These are phyloP conservation scores for Candida vaughaniae DNA, from an alignment of 805 yeast species.

Conservation along the genomic window DNA sequence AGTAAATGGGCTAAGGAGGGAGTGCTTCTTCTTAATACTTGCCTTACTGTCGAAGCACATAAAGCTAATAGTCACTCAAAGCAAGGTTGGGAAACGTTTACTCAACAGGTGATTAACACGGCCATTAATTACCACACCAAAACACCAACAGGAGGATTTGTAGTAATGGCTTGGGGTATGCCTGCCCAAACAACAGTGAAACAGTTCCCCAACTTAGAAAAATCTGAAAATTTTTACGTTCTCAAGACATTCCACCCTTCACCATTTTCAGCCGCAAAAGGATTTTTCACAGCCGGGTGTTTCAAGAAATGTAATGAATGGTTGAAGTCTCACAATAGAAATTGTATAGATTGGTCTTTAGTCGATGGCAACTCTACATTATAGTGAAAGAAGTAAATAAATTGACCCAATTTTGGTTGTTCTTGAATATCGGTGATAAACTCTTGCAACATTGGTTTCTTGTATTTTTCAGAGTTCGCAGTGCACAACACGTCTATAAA, in stretches of 20 bases:
- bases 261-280: constrained; percentile 87
- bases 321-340: constrained; percentile 48
- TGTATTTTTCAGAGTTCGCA: constrained; percentile 1
- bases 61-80: constrained; percentile 90
- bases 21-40: constrained; percentile 81
- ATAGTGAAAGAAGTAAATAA: constrained; percentile 17
- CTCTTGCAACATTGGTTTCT: constrained; percentile 10
- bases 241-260: constrained; percentile 88
- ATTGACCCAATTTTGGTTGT: constrained; percentile 16
- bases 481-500: constrained; percentile 8
- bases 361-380: constrained; percentile 23
- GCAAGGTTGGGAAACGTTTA: constrained; percentile 90
- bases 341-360: constrained; percentile 66
- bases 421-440: background rate
- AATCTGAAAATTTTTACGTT: constrained; percentile 42
- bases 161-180: constrained; percentile 78
- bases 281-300: constrained; percentile 74
- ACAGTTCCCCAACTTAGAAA: constrained; percentile 24
- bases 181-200: constrained; percentile 68
- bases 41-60: constrained; percentile 89
- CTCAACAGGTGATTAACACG: constrained; percentile 62
- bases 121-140: constrained; percentile 46
- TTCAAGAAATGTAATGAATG: constrained; percentile 77
- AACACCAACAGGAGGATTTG: constrained; percentile 53
- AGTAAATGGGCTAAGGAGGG: constrained; percentile 87